phyloP scores from a whole-genome alignment of 176 grass and related monocot species.

The Puccinellia tenuiflora region DNA sequence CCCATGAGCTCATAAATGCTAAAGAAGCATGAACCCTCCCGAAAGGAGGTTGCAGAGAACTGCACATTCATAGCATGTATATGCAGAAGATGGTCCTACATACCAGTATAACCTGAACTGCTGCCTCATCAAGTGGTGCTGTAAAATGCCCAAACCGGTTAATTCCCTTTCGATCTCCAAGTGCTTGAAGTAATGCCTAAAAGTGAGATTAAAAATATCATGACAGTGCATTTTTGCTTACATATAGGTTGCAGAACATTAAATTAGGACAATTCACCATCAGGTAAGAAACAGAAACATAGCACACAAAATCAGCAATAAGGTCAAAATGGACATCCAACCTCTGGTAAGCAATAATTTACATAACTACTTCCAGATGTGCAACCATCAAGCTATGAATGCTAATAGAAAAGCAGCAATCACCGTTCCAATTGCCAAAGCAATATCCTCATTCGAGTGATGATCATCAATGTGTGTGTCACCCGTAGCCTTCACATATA shows the following conservation, averaged over 20 bases:
- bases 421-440: constrained; percentile 93
- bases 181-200: constrained; percentile 91
- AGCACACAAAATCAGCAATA: background rate
- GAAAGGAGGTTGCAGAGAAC: background rate
- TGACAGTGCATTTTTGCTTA: background rate
- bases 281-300: background rate
- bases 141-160: constrained; percentile 87
- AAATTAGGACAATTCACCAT: background rate
- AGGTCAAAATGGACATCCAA: background rate
- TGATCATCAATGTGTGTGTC: constrained; percentile 98
- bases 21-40: background rate
- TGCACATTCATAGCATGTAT: background rate
- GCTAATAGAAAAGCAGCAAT: constrained; percentile 39
- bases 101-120: constrained; percentile 93
- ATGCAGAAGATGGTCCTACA: background rate
- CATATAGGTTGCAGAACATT: background rate
- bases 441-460: constrained; percentile 97
- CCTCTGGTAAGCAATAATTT: background rate
- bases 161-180: constrained; percentile 89
- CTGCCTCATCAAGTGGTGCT: constrained; percentile 89
- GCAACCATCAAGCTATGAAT: too few species aligned
- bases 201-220: background rate
- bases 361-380: background rate
- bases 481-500: constrained; percentile 76
- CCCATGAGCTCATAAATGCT: background rate